phyloP scores from a whole-genome alignment of 2,329 filamentous ascomycete genomes.

The Sordariomycetes sp. region DNA sequence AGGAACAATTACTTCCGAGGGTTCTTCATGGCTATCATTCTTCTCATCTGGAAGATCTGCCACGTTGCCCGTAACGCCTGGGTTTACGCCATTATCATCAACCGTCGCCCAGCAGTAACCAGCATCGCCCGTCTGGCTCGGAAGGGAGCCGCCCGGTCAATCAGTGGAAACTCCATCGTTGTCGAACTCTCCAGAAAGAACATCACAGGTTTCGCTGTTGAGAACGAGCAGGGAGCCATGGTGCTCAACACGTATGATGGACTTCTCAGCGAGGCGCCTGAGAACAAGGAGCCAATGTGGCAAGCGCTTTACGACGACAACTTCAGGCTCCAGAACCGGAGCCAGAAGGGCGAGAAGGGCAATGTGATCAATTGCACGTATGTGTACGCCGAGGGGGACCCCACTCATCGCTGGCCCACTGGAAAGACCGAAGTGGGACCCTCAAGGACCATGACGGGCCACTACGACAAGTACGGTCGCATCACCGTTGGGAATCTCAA shows the following conservation, averaged over 20 bases:
- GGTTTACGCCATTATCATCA: slow-evolving; percentile 17
- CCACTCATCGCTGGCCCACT: slow-evolving; percentile 11
- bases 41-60: slow-evolving; percentile 18
- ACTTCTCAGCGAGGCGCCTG: slow-evolving; percentile 10
- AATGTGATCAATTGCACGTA: slow-evolving; percentile 11
- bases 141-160: slow-evolving; percentile 15
- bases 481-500: slow-evolving; percentile 16
- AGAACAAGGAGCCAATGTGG: slow-evolving; percentile 10
- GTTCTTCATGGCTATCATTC: slow-evolving; percentile 12
- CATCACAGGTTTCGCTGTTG: slow-evolving; percentile 17
- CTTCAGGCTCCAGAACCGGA: slow-evolving; percentile 12
- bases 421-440: slow-evolving; percentile 13
- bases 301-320: slow-evolving; percentile 15
- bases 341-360: slow-evolving; percentile 9
- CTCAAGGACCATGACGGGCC: slow-evolving; percentile 12
- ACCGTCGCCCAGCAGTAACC: slow-evolving; percentile 17
- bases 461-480: slow-evolving; percentile 20
- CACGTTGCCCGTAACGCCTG: slow-evolving; percentile 16
- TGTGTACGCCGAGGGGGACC: slow-evolving; percentile 10
- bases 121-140: slow-evolving; percentile 17
- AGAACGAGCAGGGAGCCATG: slow-evolving; percentile 12
- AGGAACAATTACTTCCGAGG: slow-evolving; percentile 12
- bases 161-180: slow-evolving; percentile 14
- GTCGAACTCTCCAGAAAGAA: slow-evolving; percentile 16
- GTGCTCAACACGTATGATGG: slow-evolving; percentile 16